These are phyloP conservation scores for Coemansia asiatica DNA, from an alignment of 192 early-diverging fungal genomes.

Conservation along the genomic window DNA sequence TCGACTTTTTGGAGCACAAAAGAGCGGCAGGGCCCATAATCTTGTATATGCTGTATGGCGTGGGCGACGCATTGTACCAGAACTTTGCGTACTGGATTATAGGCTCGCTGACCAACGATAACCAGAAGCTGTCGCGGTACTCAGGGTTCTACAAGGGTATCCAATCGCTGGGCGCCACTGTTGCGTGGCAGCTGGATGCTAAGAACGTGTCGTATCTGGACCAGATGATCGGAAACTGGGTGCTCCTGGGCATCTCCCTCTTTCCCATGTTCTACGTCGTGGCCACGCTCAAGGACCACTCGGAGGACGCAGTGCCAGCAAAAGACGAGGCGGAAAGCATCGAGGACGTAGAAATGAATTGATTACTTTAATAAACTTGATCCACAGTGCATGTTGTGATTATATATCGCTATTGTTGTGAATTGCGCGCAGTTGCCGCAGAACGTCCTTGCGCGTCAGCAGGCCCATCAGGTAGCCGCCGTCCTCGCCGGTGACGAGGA, in stretches of 20 bases:
- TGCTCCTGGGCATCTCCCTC: conserved; percentile 57
- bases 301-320: conserved; percentile 2
- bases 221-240: conserved; percentile 62
- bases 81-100: conserved; percentile 82
- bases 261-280: conserved; percentile 51
- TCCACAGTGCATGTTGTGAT: too few species aligned
- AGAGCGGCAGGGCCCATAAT: conserved; percentile 62
- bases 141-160: conserved; percentile 91
- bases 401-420: neutral
- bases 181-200: conserved; percentile 72
- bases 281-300: conserved; percentile 11
- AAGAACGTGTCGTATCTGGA: conserved; percentile 44
- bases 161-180: conserved; percentile 75
- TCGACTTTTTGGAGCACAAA: conserved; percentile 54
- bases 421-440: conserved; percentile 30
- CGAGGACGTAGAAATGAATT: neutral
- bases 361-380: too few species aligned
- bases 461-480: conserved; percentile 64
- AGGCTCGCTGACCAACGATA: conserved; percentile 82
- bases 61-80: conserved; percentile 84
- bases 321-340: neutral
- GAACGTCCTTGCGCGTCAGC: conserved; percentile 75
- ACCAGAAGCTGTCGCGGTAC: conserved; percentile 68
- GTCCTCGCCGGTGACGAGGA: conserved; percentile 65
- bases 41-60: conserved; percentile 74